These are phyloP conservation scores for Schwanniomyces occidentalis DNA, from an alignment of 805 yeast species.

Conservation along the genomic window DNA sequence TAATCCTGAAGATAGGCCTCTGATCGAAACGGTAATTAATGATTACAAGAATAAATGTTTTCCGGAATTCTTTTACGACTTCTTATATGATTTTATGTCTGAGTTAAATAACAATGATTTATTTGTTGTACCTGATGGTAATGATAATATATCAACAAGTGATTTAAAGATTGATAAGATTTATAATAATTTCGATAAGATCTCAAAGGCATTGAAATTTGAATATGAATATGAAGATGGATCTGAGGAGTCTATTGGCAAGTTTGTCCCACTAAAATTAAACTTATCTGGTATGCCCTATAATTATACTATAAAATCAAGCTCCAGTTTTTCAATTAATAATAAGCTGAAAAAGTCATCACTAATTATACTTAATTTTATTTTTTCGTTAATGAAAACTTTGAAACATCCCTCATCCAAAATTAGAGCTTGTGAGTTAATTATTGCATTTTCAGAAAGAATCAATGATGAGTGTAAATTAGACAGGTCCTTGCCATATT, in stretches of 20 bases:
- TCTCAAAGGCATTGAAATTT: constrained; percentile 24
- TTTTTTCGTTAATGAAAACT: constrained; percentile 61
- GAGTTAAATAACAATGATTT: constrained; percentile 24
- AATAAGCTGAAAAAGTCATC: constrained; percentile 46
- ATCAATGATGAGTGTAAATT: constrained; percentile 80
- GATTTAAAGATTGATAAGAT: constrained; percentile 58
- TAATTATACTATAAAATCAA: constrained; percentile 42
- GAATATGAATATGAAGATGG: constrained; percentile 14
- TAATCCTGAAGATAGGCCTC: constrained; percentile 60
- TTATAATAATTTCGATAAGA: constrained; percentile 56
- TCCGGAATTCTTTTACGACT: constrained; percentile 68
- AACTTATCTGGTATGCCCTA: constrained; percentile 53
- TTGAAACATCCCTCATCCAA: constrained; percentile 61
- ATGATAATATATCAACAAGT: constrained; percentile 25
- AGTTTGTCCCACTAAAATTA: constrained; percentile 38
- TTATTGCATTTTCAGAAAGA: constrained; percentile 73
- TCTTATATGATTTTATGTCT: constrained; percentile 65
- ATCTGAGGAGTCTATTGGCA: constrained; percentile 6
- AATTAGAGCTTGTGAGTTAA: constrained; percentile 70
- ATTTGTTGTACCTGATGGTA: constrained; percentile 13
- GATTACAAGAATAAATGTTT: constrained; percentile 54
- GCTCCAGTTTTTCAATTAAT: constrained; percentile 19
- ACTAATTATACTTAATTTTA: constrained; percentile 55
- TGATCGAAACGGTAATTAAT: constrained; percentile 54
- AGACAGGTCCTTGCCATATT: constrained; percentile 81